phyloP scores from a whole-genome alignment of 441 rosid species.

The Eutrema salsugineum region DNA sequence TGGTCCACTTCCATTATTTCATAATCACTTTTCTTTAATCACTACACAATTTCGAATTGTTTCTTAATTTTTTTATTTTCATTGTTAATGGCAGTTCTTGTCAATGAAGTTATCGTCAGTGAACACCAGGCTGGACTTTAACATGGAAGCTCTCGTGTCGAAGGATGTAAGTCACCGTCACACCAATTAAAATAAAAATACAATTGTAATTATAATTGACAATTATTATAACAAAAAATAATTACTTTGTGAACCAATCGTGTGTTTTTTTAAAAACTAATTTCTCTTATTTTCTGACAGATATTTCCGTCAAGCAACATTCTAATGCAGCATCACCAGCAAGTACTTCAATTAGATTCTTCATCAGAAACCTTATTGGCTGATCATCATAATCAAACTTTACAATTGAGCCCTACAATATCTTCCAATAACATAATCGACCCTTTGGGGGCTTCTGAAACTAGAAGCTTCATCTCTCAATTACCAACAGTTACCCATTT shows the following conservation, averaged over 20 bases:
- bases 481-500: slow-evolving; percentile 43
- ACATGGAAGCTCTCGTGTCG: slow-evolving; percentile 41
- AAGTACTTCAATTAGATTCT: slow-evolving; percentile 42
- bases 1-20: slow-evolving; percentile 22
- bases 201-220: background rate
- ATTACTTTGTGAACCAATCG: slow-evolving; percentile 8
- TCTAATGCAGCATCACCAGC: slow-evolving; percentile 30
- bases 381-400: slow-evolving; percentile 34
- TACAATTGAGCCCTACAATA: slow-evolving; percentile 26
- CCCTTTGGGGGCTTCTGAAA: slow-evolving; percentile 30
- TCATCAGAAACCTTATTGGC: slow-evolving; percentile 40
- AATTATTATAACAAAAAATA: slow-evolving; percentile 4
- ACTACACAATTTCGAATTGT: slow-evolving; percentile 7
- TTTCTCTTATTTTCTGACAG: slow-evolving; percentile 30
- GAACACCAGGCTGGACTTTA: slow-evolving; percentile 55
- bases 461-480: slow-evolving; percentile 43
- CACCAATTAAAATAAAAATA: slow-evolving; percentile 4
- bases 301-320: slow-evolving; percentile 39
- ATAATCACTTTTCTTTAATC: slow-evolving; percentile 15
- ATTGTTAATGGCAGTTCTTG: slow-evolving; percentile 45
- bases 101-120: slow-evolving; percentile 75
- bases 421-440: slow-evolving; percentile 31
- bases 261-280: background rate
- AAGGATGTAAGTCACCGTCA: slow-evolving; percentile 50
- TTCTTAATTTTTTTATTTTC: slow-evolving; percentile 7